Evolutionary conservation across 2,329 filamentous ascomycete genomes (phyloP).

Genomic region (Fusarium oxysporum): DNA sequence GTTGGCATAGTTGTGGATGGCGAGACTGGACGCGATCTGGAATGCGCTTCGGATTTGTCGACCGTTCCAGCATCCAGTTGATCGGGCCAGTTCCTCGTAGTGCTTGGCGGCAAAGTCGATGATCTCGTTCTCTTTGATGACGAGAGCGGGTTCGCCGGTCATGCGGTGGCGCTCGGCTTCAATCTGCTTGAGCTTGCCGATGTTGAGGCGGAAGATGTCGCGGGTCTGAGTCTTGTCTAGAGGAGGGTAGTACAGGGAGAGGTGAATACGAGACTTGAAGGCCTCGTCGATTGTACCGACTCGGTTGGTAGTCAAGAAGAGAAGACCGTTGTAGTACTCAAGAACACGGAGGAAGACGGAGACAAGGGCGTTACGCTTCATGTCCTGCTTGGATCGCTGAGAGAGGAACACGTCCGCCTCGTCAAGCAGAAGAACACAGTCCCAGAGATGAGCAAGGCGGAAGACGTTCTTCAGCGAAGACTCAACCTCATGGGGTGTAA

Average conservation of each 20-base stretch:
- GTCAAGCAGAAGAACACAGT: constrained; percentile 53
- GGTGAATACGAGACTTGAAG: constrained; percentile 61
- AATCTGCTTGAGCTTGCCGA: constrained; percentile 53
- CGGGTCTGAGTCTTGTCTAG: constrained; percentile 53
- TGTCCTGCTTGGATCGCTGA: constrained; percentile 45
- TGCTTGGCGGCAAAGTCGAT: constrained; percentile 52
- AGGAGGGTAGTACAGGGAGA: constrained; percentile 57
- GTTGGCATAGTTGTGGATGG: constrained; percentile 51
- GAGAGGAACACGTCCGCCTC: constrained; percentile 53
- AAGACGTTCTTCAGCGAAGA: constrained; percentile 56
- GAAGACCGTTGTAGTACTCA: constrained; percentile 60
- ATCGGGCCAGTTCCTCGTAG: constrained; percentile 46
- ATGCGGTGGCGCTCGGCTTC: constrained; percentile 51
- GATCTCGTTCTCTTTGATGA: constrained; percentile 52
- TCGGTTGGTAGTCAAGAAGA: constrained; percentile 64
- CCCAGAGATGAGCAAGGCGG: constrained; percentile 55
- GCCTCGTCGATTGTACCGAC: constrained; percentile 62
- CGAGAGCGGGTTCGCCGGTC: constrained; percentile 51
- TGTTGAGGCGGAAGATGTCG: constrained; percentile 57
- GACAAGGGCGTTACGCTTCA: constrained; percentile 53
- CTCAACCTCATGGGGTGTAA: constrained; percentile 57
- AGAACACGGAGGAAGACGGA: constrained; percentile 60
- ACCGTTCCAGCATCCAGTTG: constrained; percentile 51
- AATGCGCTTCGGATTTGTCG: constrained; percentile 54
- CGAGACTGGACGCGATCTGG: constrained; percentile 52